Base-by-base conservation (phyloP, 441 rosid species). In the Gossypium davidsonii region DNA sequence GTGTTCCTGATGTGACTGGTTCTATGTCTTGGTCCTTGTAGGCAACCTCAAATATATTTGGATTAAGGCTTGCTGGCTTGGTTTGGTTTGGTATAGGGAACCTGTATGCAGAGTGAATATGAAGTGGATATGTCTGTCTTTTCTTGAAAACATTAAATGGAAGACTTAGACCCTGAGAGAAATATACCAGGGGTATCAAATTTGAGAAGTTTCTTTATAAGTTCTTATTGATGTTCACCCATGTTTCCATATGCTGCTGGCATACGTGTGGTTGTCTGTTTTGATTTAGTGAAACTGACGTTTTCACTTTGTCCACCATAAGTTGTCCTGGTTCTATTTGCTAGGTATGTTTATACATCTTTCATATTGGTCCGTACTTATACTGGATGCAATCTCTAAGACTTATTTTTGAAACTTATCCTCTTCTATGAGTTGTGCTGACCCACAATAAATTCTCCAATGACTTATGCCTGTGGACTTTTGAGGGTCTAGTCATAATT, bases 401-500 rank as follows among this genome's bases (percentile, higher is more conserved):
- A 25, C 18, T 48, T 49, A 6, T 48, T n/a, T 14, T 49, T 14
- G 1, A 17, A 31, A 52, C 31, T 48, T 64, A 42, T 51, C 72
- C 46, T 14, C 57, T 49, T 68, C 52, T 25, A 15, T 51, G 12
- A 68, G 44, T 34, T 56, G 15, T 26, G 2, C 17, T 71, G 23
- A 34, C 46, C 53, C 15, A 34, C 5, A 26, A 10, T n/a, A 42
- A 20, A 39, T 70, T 37, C 49, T 70, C 2, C 52, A 14, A 8
- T 39, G n/a, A 57, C 23, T 42, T 51, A 58, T 21, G 66, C 62
- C 64, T 71, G 15, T 44, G 58, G 15, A 23, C 12, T 23, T 58
- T 59, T 18, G 26, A 59, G 74, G 64, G 25, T 42, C 53, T 7
- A 53, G 62, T 55, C 63, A 69, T 61, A 72, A 61, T 25, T 49